These are phyloP conservation scores for Beauveria bassiana DNA, from an alignment of 2,329 filamentous ascomycete species.

Conservation along the genomic window DNA sequence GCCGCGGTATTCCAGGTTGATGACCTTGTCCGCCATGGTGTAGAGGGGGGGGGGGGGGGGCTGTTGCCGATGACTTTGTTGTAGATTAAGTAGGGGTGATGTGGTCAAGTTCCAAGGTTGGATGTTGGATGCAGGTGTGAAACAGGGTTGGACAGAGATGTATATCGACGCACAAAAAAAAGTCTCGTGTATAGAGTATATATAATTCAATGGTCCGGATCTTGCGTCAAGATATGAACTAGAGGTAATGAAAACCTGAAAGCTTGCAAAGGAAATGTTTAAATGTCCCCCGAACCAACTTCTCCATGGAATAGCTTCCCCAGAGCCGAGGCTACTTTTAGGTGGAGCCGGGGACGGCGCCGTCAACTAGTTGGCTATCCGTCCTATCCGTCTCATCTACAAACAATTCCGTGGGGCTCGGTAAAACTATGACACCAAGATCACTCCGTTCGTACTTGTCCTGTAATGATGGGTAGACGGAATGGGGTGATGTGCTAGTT, in stretches of 20 bases:
- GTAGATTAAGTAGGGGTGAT: neutral
- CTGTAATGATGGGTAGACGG: no score
- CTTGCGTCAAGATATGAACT: neutral
- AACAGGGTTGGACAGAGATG: neutral
- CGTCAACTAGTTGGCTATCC: neutral
- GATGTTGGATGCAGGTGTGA: neutral
- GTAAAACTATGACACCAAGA: neutral
- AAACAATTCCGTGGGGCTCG: neutral
- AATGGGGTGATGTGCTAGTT: no score
- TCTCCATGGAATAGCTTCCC: neutral
- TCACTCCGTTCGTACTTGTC: no score
- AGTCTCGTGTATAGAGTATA: neutral
- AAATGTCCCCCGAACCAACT: neutral
- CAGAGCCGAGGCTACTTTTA: slow-evolving; percentile 5
- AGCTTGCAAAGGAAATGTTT: neutral
- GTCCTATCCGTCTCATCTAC: neutral
- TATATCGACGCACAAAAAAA: neutral
- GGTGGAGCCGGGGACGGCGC: neutral
- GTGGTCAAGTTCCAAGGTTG: neutral
- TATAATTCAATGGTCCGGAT: neutral
- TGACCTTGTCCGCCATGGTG: slow-evolving; percentile 16
- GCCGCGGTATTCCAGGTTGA: slow-evolving; percentile 33
- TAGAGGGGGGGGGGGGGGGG: no score
- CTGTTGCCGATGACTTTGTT: neutral
- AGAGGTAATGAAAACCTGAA: neutral